Evolutionary conservation across 2,329 filamentous ascomycete species (phyloP), one percentile per base, ranked within the genome.

Genomic region (Zymoseptoria tritici): DNA sequence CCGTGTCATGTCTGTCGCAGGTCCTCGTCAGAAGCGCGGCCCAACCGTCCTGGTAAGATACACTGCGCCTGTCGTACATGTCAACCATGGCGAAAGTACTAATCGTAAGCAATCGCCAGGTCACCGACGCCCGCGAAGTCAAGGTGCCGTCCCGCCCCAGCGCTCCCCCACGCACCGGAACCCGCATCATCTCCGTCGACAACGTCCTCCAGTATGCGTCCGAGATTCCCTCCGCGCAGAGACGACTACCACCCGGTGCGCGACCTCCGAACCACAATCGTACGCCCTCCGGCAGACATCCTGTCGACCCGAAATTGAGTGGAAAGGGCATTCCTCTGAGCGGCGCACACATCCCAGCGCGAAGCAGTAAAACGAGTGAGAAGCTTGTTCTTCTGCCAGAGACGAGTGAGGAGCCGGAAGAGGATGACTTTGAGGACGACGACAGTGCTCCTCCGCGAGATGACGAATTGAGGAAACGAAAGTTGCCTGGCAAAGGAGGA

Each of bases 371-470:
- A 75, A 88, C 96, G 64, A 96, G 90, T 74, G 91, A 97, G 78
- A 97, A 97, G 76, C 81, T 99, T n/a, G 94, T 99, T 0, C 80
- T 97, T 42, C 81, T 99, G 13, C 94, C 94, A 0, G 93, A 97
- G 71, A 88, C 91, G 1, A 80, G 80, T 3, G 78, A 81, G 54
- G 82, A 83, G 24, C 71, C 71, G 4, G 74, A 74, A 11, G 74
- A 76, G 13, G 71, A 71, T 16, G 80, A 80, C 26, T 83, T 84
- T 46, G 72, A 71, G n/a, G 73, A 78, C 49, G 88, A 89, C 57
- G 68, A 81, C 72, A 70, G 78, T 72, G 81, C 72, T 4, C 88
- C 88, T 16, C 78, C 89, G 9, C 81, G 80, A 61, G 84, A 92
- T 68, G 86, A 87, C 68, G 85, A 90, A 74, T 71, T 88, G 59